Evolutionary conservation across 2,329 filamentous ascomycete genomes (phyloP).

Genomic region (Colletotrichum caudatum): DNA sequence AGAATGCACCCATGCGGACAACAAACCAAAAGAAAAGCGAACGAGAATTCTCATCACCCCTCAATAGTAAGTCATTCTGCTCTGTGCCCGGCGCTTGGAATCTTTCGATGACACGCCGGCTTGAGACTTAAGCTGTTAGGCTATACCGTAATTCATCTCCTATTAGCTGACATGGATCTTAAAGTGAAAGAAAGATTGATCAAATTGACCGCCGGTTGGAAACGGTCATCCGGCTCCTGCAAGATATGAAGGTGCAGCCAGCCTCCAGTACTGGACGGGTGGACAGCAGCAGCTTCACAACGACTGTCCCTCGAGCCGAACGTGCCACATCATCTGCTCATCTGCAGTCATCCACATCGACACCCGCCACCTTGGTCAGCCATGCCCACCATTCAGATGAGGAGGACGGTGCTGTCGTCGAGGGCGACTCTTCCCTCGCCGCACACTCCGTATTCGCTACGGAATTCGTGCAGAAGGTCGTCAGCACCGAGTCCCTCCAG

Average conservation of each 20-base stretch:
- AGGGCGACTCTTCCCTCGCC: conserved; percentile 59
- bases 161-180: not conserved
- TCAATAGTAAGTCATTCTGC: conserved; percentile 51
- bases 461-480: conserved; percentile 57
- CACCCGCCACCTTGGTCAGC: conserved; percentile 37
- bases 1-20: conserved; percentile 51
- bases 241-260: conserved; percentile 50
- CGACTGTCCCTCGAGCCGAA: conserved; percentile 12
- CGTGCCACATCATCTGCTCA: not conserved
- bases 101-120: too few species aligned
- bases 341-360: conserved; percentile 26
- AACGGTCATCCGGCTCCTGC: conserved; percentile 50
- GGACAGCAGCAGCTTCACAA: not conserved
- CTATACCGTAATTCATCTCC: too few species aligned
- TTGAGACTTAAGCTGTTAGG: not conserved
- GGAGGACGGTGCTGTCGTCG: conserved; percentile 51
- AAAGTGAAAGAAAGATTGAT: conserved; percentile 55
- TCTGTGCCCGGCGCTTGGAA: not conserved
- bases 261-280: conserved; percentile 22
- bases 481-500: conserved; percentile 46
- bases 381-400: conserved; percentile 39
- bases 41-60: conserved; percentile 53
- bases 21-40: conserved; percentile 52
- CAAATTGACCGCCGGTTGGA: conserved; percentile 53
- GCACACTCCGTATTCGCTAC: conserved; percentile 61